Base-by-base conservation (phyloP, 768 basidiomycete species). In the Saitozyma podzolica region DNA sequence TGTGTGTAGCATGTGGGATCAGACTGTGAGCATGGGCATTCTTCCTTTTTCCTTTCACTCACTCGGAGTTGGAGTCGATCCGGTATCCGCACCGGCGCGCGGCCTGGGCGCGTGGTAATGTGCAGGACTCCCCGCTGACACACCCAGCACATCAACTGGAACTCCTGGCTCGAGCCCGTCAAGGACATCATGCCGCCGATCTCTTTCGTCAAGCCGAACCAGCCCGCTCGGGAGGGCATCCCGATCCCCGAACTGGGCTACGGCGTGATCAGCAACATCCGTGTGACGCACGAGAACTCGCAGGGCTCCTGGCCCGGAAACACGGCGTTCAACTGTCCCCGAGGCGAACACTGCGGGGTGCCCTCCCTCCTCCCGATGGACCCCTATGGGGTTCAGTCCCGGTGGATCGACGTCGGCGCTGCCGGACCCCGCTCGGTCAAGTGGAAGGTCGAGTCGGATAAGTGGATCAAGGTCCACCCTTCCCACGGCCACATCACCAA, bases 231-330 rank as follows among this genome's bases (percentile, higher is more conserved):
- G 82, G 48, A 80, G 83, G 47, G 84, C 86, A 39, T 63, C 20
- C 56, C 56, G 7, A 45, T 62, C 19, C 41, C 43, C 13, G 60
- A 62, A 39, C 60, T 62, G 13, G 8, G 29, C 14, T 43, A 57
- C 29, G 41, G 56, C 0, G 75, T 87, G 1, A 79, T 85, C 19
- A 86, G 87, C 19, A 82, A 83, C 2, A 86, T 89, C 85, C 78
- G 87, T 42, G 83, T 88, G 56, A 83, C 83, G 3, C 83, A 84
- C 0, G 88, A 89, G 81, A 84, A 85, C 8, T 85, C 83, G 14
- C 72, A 81, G 1, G 87, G 85, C 17, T 84, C 86, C 49, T 89
- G 87, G 86, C 87, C 88, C 0, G 87, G 87, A 47, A 87, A 88
- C 76, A 86, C 88, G 68, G 79, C 79, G 41, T 82, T 84, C 76